A percentile compares a stretch with the other conserved stretches of the same genome.
Conservation (phyloP, 805 yeast species). For the Metschnikowia baotianmanensis region DNA sequence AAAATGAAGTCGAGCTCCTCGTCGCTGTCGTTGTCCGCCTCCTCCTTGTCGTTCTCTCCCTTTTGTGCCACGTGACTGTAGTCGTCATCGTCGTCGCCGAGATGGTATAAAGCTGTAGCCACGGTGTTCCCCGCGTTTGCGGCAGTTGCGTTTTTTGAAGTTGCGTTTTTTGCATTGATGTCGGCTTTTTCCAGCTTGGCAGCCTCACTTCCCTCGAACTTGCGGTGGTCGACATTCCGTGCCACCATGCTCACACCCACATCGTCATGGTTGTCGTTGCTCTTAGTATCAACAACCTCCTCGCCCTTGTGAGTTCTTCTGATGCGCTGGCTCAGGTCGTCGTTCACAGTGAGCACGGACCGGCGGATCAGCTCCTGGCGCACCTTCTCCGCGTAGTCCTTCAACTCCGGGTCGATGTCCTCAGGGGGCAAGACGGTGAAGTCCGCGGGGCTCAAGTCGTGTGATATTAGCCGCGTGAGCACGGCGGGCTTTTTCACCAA, state of each 20-base stretch:
- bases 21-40: conserved; percentile 20
- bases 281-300: conserved; percentile 58
- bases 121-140: too few species aligned
- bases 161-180: too few species aligned
- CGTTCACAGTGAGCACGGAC: conserved; percentile 60
- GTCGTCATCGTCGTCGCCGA: conserved; percentile 29
- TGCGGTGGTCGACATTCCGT: conserved; percentile 37
- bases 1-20: conserved; percentile 35
- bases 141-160: too few species aligned
- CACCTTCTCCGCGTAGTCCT: conserved; percentile 66
- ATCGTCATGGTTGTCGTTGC: conserved; percentile 25
- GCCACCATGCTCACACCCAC: conserved; percentile 28
- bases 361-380: conserved; percentile 66
- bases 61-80: neutral
- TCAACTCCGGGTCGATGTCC: conserved; percentile 78
- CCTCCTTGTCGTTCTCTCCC: conserved; percentile 1
- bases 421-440: conserved; percentile 66
- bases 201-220: conserved; percentile 26
- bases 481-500: conserved; percentile 60
- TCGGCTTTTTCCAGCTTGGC: too few species aligned
- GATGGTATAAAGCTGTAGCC: conserved; percentile 12
- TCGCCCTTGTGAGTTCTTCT: conserved; percentile 88
- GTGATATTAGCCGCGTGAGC: conserved; percentile 55
- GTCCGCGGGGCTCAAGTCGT: conserved; percentile 51
- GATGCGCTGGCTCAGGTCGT: conserved; percentile 54